Percentiles rank a stretch among this genome's conserved stretches.
Evolutionary conservation across 2,329 filamentous ascomycete genomes (phyloP).

Genomic region (Fusarium paranaense): DNA sequence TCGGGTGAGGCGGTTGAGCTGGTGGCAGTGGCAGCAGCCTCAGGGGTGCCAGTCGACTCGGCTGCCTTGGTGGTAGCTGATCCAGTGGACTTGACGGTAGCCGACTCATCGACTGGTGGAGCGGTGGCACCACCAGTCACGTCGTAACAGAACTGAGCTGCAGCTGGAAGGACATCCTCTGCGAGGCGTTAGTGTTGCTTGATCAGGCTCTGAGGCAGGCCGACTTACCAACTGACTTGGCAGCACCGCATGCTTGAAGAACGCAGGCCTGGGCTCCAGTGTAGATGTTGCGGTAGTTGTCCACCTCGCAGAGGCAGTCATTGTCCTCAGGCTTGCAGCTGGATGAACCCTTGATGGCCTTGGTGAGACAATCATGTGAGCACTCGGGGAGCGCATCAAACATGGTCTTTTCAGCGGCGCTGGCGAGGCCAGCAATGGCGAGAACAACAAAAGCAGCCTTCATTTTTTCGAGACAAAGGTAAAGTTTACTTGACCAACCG

Average conservation of each 20-base stretch:
- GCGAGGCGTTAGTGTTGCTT: background rate
- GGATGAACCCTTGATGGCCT: constrained; percentile 33
- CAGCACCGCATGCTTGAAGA: constrained; percentile 57
- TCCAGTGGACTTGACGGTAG: background rate
- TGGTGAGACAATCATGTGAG: constrained; percentile 33
- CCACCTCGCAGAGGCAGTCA: constrained; percentile 37
- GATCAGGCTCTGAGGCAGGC: background rate
- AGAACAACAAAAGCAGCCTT: constrained; percentile 29
- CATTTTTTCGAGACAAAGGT: constrained; percentile 13
- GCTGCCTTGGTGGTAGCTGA: background rate
- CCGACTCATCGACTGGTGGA: constrained; percentile 14
- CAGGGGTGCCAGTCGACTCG: constrained; percentile 2
- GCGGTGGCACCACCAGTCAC: constrained; percentile 24
- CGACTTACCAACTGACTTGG: constrained; percentile 38
- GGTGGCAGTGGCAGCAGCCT: background rate
- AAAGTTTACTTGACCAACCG: background rate
- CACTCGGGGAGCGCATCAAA: constrained; percentile 38
- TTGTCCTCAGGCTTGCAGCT: constrained; percentile 35
- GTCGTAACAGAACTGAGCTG: constrained; percentile 33
- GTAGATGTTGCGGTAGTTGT: constrained; percentile 52
- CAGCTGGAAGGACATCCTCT: constrained; percentile 41
- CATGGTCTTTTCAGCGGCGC: constrained; percentile 26
- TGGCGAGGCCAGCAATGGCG: constrained; percentile 17
- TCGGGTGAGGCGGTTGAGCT: constrained; percentile 1
- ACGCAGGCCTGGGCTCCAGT: constrained; percentile 54